phyloP scores from a whole-genome alignment of 139 green algal species.

The Coelastrella sp. region DNA sequence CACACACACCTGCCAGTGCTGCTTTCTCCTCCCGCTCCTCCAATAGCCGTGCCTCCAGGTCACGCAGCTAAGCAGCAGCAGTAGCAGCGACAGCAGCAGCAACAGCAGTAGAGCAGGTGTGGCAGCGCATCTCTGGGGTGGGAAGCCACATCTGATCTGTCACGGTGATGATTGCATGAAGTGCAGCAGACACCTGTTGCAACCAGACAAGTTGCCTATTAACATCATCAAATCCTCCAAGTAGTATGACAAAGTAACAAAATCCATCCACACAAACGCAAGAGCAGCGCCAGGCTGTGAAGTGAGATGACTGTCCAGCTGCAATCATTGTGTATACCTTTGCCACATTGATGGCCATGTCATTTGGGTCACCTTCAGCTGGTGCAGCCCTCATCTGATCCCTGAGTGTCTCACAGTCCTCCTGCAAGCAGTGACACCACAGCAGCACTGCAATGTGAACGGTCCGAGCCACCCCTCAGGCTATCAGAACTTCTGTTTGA shows the following conservation, averaged over 20 bases:
- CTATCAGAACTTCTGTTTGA: too few species aligned
- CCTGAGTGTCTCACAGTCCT: constrained; percentile 59
- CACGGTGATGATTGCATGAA: neutral
- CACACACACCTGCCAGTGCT: constrained; percentile 34
- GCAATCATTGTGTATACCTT: constrained; percentile 49
- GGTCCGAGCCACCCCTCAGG: too few species aligned
- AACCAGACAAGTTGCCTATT: too few species aligned
- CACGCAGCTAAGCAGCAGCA: constrained; percentile 58
- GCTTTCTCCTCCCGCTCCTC: constrained; percentile 67
- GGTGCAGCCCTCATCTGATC: constrained; percentile 57
- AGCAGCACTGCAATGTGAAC: neutral
- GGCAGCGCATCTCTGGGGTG: neutral
- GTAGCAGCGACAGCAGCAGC: neutral
- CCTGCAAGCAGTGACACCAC: constrained; percentile 4
- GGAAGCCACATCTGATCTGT: neutral
- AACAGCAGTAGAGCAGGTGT: neutral
- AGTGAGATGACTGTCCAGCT: neutral
- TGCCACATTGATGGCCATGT: constrained; percentile 63
- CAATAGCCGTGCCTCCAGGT: constrained; percentile 70
- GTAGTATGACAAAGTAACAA: too few species aligned
- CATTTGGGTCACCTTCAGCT: constrained; percentile 63
- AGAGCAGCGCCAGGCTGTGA: neutral
- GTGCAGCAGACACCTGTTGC: neutral
- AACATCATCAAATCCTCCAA: too few species aligned
- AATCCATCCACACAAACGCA: too few species aligned